Evolutionary conservation across 2,329 filamentous ascomycete genomes (phyloP), one percentile per base, ranked within the genome.

Genomic region (Alternaria infectoria): DNA sequence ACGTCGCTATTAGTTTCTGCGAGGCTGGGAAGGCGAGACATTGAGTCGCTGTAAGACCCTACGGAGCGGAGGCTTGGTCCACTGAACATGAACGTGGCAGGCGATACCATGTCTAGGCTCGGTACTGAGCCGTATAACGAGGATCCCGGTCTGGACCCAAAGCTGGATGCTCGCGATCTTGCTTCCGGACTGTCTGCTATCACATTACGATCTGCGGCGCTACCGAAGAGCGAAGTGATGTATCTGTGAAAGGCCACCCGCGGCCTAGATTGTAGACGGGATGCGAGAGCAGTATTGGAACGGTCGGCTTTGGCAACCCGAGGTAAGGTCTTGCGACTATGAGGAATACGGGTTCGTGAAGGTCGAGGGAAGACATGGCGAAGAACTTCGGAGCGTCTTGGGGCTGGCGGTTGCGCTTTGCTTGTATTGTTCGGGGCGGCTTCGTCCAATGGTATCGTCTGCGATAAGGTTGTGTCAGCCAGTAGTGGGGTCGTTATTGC

Each of bases 61-160:
- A 69, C 70, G 54, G 75, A 75, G 25, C 55, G 67, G 10, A 79
- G 65, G 43, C 67, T 72, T 46, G 77, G 77, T 30, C 77, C 71
- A 54, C 76, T 79, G 62, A 79, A 79, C 21, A 75, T 55, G 57
- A 80, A 80, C 0, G 68, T 50, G 10, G 69, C 70, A 43, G 75
- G 73, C n/a, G 74, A 75, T 0, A 80, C 68, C 13, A 80, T 40
- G 23, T 79, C 77, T 8, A 79, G 28, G 45, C 73, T 79, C 13
- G 70, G 72, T 43, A 71, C 45, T 6, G 71, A 76, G 15, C 68
- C 69, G 23, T 70, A 56, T 7, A 64, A 15, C 3, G 74, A 76
- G 11, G 64, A 67, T 8, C 19, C 57, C 25, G 46, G 60, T 23
- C 51, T 66, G 11, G 75, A 74, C 19, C 57, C 65, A 51, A 61